phyloP scores from a whole-genome alignment of 2,329 filamentous ascomycete genomes.

The Aspergillus ruber region DNA sequence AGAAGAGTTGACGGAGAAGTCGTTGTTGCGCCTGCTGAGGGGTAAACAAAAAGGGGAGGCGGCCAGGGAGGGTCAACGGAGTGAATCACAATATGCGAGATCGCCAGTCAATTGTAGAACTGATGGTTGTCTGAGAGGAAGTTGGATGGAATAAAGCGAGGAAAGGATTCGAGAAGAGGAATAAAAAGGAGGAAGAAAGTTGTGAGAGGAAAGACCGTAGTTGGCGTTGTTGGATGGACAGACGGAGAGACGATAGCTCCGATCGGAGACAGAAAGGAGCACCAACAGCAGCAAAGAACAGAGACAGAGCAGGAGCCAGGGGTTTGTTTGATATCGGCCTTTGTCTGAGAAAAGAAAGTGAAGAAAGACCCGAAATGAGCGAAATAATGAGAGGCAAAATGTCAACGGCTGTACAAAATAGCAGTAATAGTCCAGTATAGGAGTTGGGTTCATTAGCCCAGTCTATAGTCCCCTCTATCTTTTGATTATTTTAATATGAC shows the following conservation, averaged over 20 bases:
- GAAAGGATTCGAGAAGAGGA: conserved; percentile 2
- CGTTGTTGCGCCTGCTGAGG: not conserved
- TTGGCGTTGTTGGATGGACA: not conserved
- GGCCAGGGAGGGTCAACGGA: conserved; percentile 15
- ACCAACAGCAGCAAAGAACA: conserved; percentile 2
- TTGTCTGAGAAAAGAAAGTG: conserved; percentile 3
- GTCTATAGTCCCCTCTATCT: not conserved
- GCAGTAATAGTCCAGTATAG: conserved; percentile 11
- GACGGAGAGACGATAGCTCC: not conserved
- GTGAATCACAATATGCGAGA: not conserved
- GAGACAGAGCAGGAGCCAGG: conserved; percentile 1
- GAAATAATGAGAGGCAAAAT: conserved; percentile 3
- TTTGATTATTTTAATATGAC: not conserved
- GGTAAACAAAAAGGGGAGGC: conserved; percentile 2
- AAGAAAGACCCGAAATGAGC: conserved; percentile 3
- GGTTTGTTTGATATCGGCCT: not conserved
- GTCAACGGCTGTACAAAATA: conserved; percentile 1
- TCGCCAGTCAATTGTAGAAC: not conserved
- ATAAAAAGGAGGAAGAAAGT: conserved; percentile 2
- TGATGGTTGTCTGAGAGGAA: not conserved
- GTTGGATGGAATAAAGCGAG: not conserved
- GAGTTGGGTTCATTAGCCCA: not conserved
- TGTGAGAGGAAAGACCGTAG: not conserved
- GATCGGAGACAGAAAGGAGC: conserved; percentile 4
- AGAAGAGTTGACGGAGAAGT: not conserved